Conservation (phyloP, 305 asterid species). For the Withania somnifera region DNA sequence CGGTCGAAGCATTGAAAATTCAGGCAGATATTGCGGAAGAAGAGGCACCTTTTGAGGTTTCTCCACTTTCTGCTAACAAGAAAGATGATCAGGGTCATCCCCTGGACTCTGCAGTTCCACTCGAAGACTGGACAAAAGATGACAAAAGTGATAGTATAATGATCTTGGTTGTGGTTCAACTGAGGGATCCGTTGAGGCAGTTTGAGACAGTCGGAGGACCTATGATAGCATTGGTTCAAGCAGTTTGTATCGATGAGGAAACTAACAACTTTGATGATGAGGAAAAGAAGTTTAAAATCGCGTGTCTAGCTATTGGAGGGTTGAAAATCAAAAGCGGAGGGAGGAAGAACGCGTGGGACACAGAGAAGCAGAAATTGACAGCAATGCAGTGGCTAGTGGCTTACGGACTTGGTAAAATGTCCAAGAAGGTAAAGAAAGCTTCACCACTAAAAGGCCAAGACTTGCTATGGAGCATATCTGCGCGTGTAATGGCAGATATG, state of each 20-base stretch:
- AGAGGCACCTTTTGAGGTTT: conserved; percentile 68
- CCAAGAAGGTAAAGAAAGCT: conserved; percentile 41
- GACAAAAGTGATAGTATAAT: conserved; percentile 17
- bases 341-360: conserved; percentile 40
- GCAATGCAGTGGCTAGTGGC: conserved; percentile 79
- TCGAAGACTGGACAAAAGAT: conserved; percentile 47
- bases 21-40: conserved; percentile 64
- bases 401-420: conserved; percentile 53
- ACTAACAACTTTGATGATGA: conserved; percentile 13
- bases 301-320: conserved; percentile 58
- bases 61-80: background rate
- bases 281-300: conserved; percentile 48
- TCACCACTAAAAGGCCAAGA: conserved; percentile 36
- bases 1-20: conserved; percentile 56
- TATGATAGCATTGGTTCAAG: conserved; percentile 51
- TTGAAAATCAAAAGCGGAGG: conserved; percentile 33
- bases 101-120: conserved; percentile 42
- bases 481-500: conserved; percentile 87
- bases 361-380: conserved; percentile 66
- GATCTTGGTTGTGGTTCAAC: conserved; percentile 38
- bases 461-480: conserved; percentile 68
- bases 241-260: conserved; percentile 5
- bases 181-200: conserved; percentile 79
- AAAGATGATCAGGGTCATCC: conserved; percentile 19
- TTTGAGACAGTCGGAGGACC: conserved; percentile 91